A percentile compares a stretch with the other conserved stretches of the same genome.
Conservation (phyloP, 768 basidiomycete species). For the Rhodotorula babjevae region DNA sequence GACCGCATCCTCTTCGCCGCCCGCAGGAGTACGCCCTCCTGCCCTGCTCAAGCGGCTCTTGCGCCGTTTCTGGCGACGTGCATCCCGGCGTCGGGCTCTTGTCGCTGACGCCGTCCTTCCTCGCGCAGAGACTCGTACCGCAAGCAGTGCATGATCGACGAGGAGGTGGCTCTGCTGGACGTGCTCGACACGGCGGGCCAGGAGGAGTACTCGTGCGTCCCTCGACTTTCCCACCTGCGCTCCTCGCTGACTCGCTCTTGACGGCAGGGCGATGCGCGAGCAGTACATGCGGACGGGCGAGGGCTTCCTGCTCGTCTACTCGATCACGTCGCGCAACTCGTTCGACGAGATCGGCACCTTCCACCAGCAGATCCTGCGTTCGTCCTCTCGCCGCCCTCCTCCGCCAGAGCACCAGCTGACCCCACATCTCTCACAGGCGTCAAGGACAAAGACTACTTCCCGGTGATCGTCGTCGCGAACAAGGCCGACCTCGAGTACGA, state of each 20-base stretch:
- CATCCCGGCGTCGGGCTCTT: too few relatives aligned
- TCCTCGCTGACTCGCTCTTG: too few relatives aligned
- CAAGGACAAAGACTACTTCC: slow-evolving; percentile 52
- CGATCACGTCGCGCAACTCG: slow-evolving; percentile 52
- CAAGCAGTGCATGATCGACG: slow-evolving; percentile 56
- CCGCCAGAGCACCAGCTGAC: not conserved
- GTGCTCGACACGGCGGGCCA: slow-evolving; percentile 56
- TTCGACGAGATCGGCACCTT: slow-evolving; percentile 52
- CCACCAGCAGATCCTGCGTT: slow-evolving; percentile 51
- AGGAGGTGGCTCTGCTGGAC: slow-evolving; percentile 52
- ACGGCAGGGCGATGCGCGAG: slow-evolving; percentile 96
- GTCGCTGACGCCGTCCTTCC: not conserved
- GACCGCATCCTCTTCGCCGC: not conserved
- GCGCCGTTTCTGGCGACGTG: too few relatives aligned
- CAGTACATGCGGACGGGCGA: slow-evolving; percentile 89
- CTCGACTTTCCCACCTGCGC: not conserved
- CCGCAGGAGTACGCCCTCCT: slow-evolving; percentile 7
- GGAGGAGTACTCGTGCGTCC: slow-evolving; percentile 91
- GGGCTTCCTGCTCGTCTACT: slow-evolving; percentile 54
- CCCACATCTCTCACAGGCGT: slow-evolving; percentile 38
- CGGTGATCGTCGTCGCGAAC: slow-evolving; percentile 53
- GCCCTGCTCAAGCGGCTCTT: too few relatives aligned
- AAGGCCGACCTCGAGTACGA: slow-evolving; percentile 51
- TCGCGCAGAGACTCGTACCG: slow-evolving; percentile 76
- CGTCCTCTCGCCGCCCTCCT: slow-evolving; percentile 19